A percentile compares a stretch with the other conserved stretches of the same genome.
These are phyloP conservation scores for Geopyxis carbonaria DNA, from an alignment of 495 filamentous ascomycete species.

Conservation along the genomic window DNA sequence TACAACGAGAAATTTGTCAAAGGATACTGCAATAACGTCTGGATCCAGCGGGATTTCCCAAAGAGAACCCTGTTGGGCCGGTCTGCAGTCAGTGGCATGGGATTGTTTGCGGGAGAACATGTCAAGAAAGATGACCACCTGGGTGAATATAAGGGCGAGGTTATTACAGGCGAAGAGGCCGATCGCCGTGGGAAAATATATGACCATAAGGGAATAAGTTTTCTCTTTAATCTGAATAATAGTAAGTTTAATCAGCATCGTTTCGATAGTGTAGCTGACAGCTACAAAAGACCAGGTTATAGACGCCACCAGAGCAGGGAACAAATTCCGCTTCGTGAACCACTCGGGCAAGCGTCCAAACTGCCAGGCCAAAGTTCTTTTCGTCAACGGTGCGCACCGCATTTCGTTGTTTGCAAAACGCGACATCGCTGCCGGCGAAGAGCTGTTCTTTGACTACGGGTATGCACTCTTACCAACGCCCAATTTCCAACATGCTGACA, in stretches of 20 bases:
- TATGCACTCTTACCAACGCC: constrained; percentile 24
- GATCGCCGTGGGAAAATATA: constrained; percentile 50
- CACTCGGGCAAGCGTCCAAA: constrained; percentile 37
- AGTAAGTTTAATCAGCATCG: no score
- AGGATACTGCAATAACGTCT: constrained; percentile 43
- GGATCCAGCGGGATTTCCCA: constrained; percentile 41
- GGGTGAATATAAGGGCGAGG: constrained; percentile 57
- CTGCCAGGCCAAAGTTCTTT: constrained; percentile 39
- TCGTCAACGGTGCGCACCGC: constrained; percentile 47
- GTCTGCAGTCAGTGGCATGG: constrained; percentile 45
- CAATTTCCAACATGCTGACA: background rate
- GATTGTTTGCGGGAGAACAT: constrained; percentile 46
- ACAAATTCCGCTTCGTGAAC: constrained; percentile 52
- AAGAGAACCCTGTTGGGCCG: constrained; percentile 45
- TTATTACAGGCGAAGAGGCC: constrained; percentile 45
- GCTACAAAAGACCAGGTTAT: constrained; percentile 30
- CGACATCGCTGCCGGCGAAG: constrained; percentile 44
- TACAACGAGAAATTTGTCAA: constrained; percentile 34
- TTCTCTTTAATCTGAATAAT: constrained; percentile 49
- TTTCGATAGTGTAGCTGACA: no score
- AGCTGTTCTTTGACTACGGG: constrained; percentile 56
- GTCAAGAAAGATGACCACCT: constrained; percentile 43
- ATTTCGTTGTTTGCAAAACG: constrained; percentile 48
- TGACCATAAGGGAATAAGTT: constrained; percentile 41
- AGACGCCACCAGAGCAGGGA: constrained; percentile 32